A percentile compares a stretch with the other conserved stretches of the same genome.
Conservation (phyloP, 2,329 filamentous ascomycete genomes). For the Aspergillus brasiliensis region DNA sequence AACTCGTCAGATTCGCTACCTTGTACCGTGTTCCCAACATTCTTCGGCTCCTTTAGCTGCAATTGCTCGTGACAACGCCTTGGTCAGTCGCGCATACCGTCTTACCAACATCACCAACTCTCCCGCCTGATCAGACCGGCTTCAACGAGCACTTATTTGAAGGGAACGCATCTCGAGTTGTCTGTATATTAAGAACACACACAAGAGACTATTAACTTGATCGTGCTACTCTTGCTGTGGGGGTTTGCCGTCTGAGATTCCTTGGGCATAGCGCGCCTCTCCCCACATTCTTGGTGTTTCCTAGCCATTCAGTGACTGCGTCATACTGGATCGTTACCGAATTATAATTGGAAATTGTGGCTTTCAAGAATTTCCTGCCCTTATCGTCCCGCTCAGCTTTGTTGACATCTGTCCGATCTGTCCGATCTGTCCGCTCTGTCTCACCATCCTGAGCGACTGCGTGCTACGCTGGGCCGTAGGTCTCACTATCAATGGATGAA, state of each 20-base stretch:
- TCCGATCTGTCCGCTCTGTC: slow-evolving; percentile 4
- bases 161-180: background rate
- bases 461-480: slow-evolving; percentile 4
- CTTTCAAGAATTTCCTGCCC: background rate
- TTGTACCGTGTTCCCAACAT: slow-evolving; percentile 3
- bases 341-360: slow-evolving; percentile 7
- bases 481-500: slow-evolving; percentile 32
- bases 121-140: background rate
- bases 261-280: background rate
- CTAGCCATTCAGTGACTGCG: slow-evolving; percentile 21
- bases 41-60: slow-evolving; percentile 7
- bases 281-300: slow-evolving; percentile 27
- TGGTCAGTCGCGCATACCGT: slow-evolving; percentile 8
- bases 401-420: slow-evolving; percentile 1
- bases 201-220: background rate
- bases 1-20: slow-evolving; percentile 8
- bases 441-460: slow-evolving; percentile 8
- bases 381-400: slow-evolving; percentile 1
- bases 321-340: slow-evolving; percentile 12
- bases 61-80: slow-evolving; percentile 7
- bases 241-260: slow-evolving; percentile 3
- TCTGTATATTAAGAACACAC: background rate
- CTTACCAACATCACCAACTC: slow-evolving; percentile 2
- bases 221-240: background rate
- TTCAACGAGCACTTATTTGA: background rate